phyloP scores from a whole-genome alignment of 2,329 filamentous ascomycete genomes.

The Talaromyces sp. region DNA sequence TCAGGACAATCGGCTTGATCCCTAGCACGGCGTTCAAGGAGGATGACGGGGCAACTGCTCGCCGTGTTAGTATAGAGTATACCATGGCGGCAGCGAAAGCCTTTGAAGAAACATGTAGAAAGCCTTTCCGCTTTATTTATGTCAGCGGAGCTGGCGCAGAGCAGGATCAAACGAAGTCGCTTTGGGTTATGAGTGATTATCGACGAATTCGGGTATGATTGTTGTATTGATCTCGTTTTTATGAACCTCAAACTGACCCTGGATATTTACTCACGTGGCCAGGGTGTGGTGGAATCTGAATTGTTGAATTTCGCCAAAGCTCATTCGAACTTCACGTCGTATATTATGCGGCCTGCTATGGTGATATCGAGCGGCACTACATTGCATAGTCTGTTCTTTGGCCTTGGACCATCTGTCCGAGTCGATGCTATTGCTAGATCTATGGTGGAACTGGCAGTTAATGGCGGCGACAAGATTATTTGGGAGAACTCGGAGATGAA shows the following conservation, averaged over 20 bases:
- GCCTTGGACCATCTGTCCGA: slow-evolving; percentile 18
- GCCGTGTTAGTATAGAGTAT: slow-evolving; percentile 13
- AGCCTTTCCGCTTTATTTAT: slow-evolving; percentile 23
- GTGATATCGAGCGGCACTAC: slow-evolving; percentile 12
- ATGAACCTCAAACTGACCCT: neutral
- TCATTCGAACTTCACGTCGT: slow-evolving; percentile 15
- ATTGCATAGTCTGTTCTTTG: slow-evolving; percentile 10
- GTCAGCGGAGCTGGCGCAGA: slow-evolving; percentile 19
- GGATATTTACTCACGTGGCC: neutral
- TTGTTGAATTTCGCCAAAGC: slow-evolving; percentile 14
- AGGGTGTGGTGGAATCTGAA: slow-evolving; percentile 24
- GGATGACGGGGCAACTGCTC: slow-evolving; percentile 8
- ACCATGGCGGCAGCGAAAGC: slow-evolving; percentile 6
- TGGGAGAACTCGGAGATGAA: slow-evolving; percentile 19
- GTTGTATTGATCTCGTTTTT: neutral
- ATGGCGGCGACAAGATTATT: slow-evolving; percentile 12
- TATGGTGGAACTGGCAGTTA: slow-evolving; percentile 20
- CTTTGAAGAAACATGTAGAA: slow-evolving; percentile 7
- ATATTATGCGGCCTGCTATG: slow-evolving; percentile 24
- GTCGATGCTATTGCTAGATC: slow-evolving; percentile 16
- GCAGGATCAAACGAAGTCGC: slow-evolving; percentile 19
- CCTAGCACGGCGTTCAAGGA: slow-evolving; percentile 7
- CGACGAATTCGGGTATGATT: slow-evolving; percentile 19
- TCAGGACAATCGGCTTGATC: slow-evolving; percentile 15
- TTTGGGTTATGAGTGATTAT: slow-evolving; percentile 22